Conservation (phyloP, 768 basidiomycete genomes). For the Lactarius evosmus region DNA sequence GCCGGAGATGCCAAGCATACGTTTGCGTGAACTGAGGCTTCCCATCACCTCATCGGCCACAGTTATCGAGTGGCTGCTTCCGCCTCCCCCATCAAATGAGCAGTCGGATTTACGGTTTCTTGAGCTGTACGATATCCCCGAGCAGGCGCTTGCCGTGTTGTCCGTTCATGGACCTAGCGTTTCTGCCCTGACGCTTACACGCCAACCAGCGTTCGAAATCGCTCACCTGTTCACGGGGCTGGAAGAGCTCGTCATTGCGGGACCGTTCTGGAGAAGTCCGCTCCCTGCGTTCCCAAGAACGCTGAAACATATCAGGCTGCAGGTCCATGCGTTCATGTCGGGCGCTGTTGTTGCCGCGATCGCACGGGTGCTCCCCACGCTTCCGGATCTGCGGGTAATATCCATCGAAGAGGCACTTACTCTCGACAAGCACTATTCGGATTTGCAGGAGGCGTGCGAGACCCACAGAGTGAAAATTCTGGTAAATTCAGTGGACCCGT, state of each 20-base stretch:
- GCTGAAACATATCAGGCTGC: conserved; percentile 20
- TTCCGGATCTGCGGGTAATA: conserved; percentile 9
- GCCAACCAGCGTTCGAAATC: conserved; percentile 18
- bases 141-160: neutral
- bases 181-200: conserved; percentile 13
- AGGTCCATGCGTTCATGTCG: conserved; percentile 20
- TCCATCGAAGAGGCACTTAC: conserved; percentile 14
- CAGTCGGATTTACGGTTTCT: conserved; percentile 9
- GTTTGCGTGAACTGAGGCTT: conserved; percentile 20
- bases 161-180: conserved; percentile 8
- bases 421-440: conserved; percentile 8
- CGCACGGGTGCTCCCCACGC: neutral
- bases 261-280: conserved; percentile 19
- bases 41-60: conserved; percentile 17
- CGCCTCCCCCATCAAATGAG: neutral
- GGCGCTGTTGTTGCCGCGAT: conserved; percentile 9
- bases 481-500: conserved; percentile 7
- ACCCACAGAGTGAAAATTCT: conserved; percentile 7
- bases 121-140: conserved; percentile 17
- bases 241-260: conserved; percentile 18
- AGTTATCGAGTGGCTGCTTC: conserved; percentile 18
- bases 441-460: conserved; percentile 9
- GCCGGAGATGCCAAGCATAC: neutral
- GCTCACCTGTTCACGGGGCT: conserved; percentile 14
- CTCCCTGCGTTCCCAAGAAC: conserved; percentile 17